Evolutionary conservation across 257 asterid genomes (phyloP), one percentile per base, ranked within the genome.

Genomic region (Fraxinus anomala): DNA sequence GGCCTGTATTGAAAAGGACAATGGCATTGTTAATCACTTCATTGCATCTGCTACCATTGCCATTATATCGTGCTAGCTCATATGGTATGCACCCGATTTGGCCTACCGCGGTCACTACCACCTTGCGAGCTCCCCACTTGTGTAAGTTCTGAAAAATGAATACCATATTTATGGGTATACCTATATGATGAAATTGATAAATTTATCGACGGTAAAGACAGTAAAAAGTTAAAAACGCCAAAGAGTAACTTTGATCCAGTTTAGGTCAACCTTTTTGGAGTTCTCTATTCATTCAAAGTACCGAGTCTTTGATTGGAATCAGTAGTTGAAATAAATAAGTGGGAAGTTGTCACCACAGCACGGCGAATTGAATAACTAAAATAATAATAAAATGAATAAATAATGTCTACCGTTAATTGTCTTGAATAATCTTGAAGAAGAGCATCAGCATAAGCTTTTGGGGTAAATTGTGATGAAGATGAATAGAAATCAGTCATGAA

Each of bases 1-100:
- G 89, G 72, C 95, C 97, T 0, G 89, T 66, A 84, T 94, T 94
- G 82, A 91, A 94, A 28, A 92, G 83, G 66, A 80, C 7, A 24
- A 94, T 91, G 33, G 96, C 97, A 70, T 80, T 90, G 86, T 94
- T 92, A 77, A 94, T 94, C 79, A 89, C 96, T 83, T 92, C 97
- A 80, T 94, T 94, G 80, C 98, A 94, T 79, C 87, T 87, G 84
- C 91, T 92, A 5, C 92, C 85, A 56, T 84, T 92, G 21, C 96
- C 97, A 37, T 86, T 79, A 13, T 86, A 88, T 36, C 97, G 79
- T 0, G 98, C 98, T 67, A 94, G 88, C 83, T 94, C 77, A 66
- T 92, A 94, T 0, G 98, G 98, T 73, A 94, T 94, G 89, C 98
- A 94, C 6, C 98, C 97, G 34, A 94, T 85, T 75, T 87, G 93